Percentiles rank a stretch among this genome's conserved stretches.
Conservation (phyloP, 768 basidiomycete species). For the Pulveroboletus sp. region DNA sequence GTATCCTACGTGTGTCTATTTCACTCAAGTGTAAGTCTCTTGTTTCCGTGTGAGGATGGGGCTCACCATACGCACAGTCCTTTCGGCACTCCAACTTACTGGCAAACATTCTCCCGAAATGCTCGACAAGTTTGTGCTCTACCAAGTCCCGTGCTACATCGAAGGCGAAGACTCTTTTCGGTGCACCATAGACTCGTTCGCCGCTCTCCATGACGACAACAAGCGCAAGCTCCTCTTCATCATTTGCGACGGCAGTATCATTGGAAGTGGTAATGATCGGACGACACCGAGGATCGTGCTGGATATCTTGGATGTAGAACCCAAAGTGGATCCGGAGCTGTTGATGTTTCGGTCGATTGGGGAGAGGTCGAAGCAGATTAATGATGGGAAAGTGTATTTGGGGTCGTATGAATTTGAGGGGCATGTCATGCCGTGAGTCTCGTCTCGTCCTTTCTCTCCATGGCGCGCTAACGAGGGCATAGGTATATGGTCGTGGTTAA, state of each 20-base stretch:
- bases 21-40: slow-evolving; percentile 75
- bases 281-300: slow-evolving; percentile 90
- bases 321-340: slow-evolving; percentile 87
- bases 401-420: slow-evolving; percentile 93
- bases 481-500: too few relatives aligned
- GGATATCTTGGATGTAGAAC: slow-evolving; percentile 90
- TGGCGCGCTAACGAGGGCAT: not conserved
- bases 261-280: slow-evolving; percentile 90
- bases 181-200: slow-evolving; percentile 87
- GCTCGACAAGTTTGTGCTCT: slow-evolving; percentile 92
- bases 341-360: slow-evolving; percentile 89
- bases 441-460: not conserved
- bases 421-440: slow-evolving; percentile 88
- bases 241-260: slow-evolving; percentile 95
- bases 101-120: slow-evolving; percentile 81
- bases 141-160: slow-evolving; percentile 93
- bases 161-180: slow-evolving; percentile 94
- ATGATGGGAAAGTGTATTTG: slow-evolving; percentile 95
- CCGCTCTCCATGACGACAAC: slow-evolving; percentile 88
- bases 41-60: not conserved
- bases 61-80: slow-evolving; percentile 49
- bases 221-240: slow-evolving; percentile 92
- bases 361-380: slow-evolving; percentile 85
- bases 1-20: slow-evolving; percentile 76
- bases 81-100: slow-evolving; percentile 86